These are phyloP conservation scores for Myriosclerotinia scirpicola DNA, from an alignment of 2,329 filamentous ascomycete genomes.

Conservation along the genomic window DNA sequence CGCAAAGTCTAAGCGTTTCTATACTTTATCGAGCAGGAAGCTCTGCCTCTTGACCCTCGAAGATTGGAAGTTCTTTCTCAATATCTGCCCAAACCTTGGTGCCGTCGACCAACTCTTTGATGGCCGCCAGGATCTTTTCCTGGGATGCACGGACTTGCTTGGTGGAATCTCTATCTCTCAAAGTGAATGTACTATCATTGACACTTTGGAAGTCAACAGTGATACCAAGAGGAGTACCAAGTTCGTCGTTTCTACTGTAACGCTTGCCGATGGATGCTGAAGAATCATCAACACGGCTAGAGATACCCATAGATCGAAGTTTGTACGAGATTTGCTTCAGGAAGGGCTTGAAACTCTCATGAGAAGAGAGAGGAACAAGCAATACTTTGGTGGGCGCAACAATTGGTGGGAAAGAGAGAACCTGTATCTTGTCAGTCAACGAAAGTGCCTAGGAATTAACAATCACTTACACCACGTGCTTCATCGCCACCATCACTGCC, in stretches of 20 bases:
- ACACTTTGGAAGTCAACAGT: slow-evolving; percentile 96
- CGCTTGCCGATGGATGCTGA: slow-evolving; percentile 92
- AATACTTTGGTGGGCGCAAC: slow-evolving; percentile 95
- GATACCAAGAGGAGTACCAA: slow-evolving; percentile 90
- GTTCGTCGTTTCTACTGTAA: slow-evolving; percentile 91
- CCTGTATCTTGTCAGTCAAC: slow-evolving; percentile 44
- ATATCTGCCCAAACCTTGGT: slow-evolving; percentile 66
- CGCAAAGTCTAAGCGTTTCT: not conserved
- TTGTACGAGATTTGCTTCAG: slow-evolving; percentile 70
- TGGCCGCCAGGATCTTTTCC: slow-evolving; percentile 74
- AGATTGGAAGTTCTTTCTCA: slow-evolving; percentile 75
- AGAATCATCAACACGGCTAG: slow-evolving; percentile 85
- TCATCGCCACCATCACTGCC: slow-evolving; percentile 69
- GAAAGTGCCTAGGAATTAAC: slow-evolving; percentile 6
- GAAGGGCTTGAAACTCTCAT: slow-evolving; percentile 77
- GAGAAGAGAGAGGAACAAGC: slow-evolving; percentile 82
- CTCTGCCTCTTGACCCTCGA: slow-evolving; percentile 69
- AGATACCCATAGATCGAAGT: slow-evolving; percentile 74
- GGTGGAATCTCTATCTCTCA: slow-evolving; percentile 87
- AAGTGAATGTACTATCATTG: slow-evolving; percentile 80
- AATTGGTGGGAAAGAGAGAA: slow-evolving; percentile 71
- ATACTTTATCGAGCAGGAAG: slow-evolving; percentile 28
- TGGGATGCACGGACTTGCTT: slow-evolving; percentile 84
- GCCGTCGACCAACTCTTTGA: slow-evolving; percentile 52
- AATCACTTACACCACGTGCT: slow-evolving; percentile 73